Percentiles rank a stretch among this genome's conserved stretches.
Evolutionary conservation across 768 basidiomycete genomes (phyloP).

Genomic region (Ramaria sp.): DNA sequence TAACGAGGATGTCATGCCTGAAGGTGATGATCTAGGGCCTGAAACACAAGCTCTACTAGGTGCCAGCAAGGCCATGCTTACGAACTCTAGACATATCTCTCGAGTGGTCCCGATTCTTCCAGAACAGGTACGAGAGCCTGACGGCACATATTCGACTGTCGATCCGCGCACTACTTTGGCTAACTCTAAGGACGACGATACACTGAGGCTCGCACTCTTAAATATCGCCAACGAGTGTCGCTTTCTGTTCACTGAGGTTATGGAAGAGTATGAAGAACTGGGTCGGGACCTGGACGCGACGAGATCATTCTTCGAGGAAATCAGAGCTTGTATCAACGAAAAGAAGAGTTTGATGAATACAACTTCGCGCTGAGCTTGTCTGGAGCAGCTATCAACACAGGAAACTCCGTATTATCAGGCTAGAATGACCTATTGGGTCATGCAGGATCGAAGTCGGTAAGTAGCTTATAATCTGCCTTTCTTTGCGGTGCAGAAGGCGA

Average conservation of each 20-base stretch:
- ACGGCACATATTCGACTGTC: background rate
- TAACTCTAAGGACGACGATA: background rate
- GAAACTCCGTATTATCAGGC: too few species aligned
- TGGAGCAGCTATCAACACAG: background rate
- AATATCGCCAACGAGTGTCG: slow-evolving; percentile 60
- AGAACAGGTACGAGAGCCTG: background rate
- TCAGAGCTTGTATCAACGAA: slow-evolving; percentile 30
- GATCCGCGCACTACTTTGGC: background rate
- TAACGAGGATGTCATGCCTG: background rate
- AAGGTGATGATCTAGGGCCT: background rate
- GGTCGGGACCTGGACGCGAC: slow-evolving; percentile 64
- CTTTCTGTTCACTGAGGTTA: slow-evolving; percentile 68
- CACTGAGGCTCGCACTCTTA: slow-evolving; percentile 45
- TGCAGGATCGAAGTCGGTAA: slow-evolving; percentile 50
- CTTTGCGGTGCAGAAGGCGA: slow-evolving; percentile 75
- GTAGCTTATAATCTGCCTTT: slow-evolving; percentile 53
- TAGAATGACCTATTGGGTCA: slow-evolving; percentile 10
- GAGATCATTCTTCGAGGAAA: slow-evolving; percentile 49
- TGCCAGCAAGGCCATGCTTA: background rate
- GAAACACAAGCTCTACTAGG: slow-evolving; percentile 5
- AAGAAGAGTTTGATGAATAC: background rate
- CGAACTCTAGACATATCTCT: background rate
- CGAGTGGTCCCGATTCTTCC: background rate
- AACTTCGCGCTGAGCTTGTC: background rate
- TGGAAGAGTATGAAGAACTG: slow-evolving; percentile 60